Conservation (phyloP, 495 filamentous ascomycete genomes). For the Penicillium cataractarum region DNA sequence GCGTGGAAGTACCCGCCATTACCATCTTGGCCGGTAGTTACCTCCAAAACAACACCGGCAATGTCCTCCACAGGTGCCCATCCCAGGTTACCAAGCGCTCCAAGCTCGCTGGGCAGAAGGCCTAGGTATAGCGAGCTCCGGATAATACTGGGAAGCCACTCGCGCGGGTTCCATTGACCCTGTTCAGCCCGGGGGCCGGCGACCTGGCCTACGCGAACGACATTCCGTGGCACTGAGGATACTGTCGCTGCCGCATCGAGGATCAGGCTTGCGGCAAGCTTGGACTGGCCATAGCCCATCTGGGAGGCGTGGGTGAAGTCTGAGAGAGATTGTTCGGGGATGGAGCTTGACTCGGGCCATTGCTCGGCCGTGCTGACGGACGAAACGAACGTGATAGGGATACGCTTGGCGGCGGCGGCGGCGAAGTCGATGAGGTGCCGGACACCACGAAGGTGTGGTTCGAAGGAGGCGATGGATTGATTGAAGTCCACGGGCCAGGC, state of each 20-base stretch:
- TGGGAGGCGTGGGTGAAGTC: slow-evolving; percentile 42
- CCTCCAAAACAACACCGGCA: slow-evolving; percentile 17
- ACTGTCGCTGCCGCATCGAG: slow-evolving; percentile 2
- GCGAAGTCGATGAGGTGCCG: slow-evolving; percentile 55
- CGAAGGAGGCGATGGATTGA: slow-evolving; percentile 55
- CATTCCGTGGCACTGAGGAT: slow-evolving; percentile 38
- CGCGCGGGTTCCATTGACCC: slow-evolving; percentile 39
- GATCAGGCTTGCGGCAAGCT: slow-evolving; percentile 32
- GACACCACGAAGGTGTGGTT: slow-evolving; percentile 55
- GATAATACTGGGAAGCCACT: slow-evolving; percentile 36
- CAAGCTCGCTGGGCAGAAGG: slow-evolving; percentile 10
- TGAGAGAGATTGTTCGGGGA: slow-evolving; percentile 51
- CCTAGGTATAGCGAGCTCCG: slow-evolving; percentile 8
- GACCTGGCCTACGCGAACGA: slow-evolving; percentile 62
- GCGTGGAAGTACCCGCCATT: slow-evolving; percentile 23
- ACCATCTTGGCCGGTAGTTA: slow-evolving; percentile 1
- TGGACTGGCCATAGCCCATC: slow-evolving; percentile 57
- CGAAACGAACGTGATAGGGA: slow-evolving; percentile 57
- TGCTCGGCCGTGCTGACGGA: slow-evolving; percentile 48
- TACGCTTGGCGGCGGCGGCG: slow-evolving; percentile 36
- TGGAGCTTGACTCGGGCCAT: slow-evolving; percentile 32
- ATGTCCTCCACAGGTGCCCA: slow-evolving; percentile 28
- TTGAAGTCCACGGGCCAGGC: slow-evolving; percentile 70
- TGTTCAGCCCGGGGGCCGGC: slow-evolving; percentile 44
- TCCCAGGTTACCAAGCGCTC: slow-evolving; percentile 4